Percentiles rank a stretch among this genome's conserved stretches.
These are phyloP conservation scores for Microsporum ferrugineum DNA, from an alignment of 2,329 filamentous ascomycete species.

Conservation along the genomic window DNA sequence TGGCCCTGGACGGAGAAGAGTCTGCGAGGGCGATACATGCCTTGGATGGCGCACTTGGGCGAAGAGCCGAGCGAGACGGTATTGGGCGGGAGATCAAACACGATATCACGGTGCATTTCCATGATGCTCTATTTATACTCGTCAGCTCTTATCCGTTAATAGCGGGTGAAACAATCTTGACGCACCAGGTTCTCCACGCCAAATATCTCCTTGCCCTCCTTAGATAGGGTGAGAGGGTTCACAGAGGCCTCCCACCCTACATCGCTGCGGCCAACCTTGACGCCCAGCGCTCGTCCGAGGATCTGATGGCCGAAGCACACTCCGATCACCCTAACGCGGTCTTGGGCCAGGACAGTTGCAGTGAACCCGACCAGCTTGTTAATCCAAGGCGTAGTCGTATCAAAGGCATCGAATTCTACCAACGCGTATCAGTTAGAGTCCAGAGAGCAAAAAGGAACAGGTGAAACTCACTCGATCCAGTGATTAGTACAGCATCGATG, in stretches of 20 bases:
- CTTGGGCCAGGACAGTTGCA: conserved; percentile 49
- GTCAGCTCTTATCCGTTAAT: background rate
- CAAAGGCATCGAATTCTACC: conserved; percentile 58
- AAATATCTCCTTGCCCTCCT: conserved; percentile 61
- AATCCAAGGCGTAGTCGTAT: conserved; percentile 64
- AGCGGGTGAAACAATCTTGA: background rate
- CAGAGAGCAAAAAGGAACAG: background rate
- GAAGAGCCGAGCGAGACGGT: conserved; percentile 55
- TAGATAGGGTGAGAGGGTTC: conserved; percentile 54
- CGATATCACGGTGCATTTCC: conserved; percentile 78
- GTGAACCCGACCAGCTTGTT: conserved; percentile 59
- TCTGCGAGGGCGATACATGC: conserved; percentile 57
- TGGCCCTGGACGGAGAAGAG: conserved; percentile 75
- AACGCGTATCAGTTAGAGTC: background rate
- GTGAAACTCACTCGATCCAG: conserved; percentile 47
- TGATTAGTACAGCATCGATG: conserved; percentile 73
- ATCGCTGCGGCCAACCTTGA: conserved; percentile 53
- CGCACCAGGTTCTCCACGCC: conserved; percentile 49
- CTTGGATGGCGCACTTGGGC: conserved; percentile 60
- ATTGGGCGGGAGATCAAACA: conserved; percentile 51
- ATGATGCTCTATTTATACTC: conserved; percentile 41
- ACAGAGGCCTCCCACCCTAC: conserved; percentile 76
- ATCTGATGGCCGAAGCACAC: conserved; percentile 87
- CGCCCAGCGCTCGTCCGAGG: conserved; percentile 59
- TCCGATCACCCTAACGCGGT: conserved; percentile 59